These are phyloP conservation scores for Alisma plantagoaquatica DNA, from an alignment of 106 monocot species.

Conservation along the genomic window DNA sequence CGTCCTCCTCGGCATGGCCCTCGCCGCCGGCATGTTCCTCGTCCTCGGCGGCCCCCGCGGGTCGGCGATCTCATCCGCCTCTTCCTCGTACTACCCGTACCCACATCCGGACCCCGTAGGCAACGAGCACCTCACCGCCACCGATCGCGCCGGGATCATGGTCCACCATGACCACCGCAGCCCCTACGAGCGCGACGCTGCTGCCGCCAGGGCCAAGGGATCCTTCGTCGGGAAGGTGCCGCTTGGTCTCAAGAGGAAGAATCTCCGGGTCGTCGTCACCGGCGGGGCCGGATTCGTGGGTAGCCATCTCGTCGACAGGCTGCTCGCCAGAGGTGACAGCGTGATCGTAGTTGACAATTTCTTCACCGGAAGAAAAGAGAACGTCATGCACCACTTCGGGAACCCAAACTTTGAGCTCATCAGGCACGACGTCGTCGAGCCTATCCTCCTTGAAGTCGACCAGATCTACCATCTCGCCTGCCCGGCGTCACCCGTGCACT, in stretches of 20 bases:
- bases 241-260: constrained; percentile 48
- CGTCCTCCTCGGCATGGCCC: too few relatives aligned
- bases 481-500: constrained; percentile 76
- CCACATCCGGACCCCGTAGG: not conserved
- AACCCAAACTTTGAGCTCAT: too few relatives aligned
- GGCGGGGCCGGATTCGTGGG: too few relatives aligned
- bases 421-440: too few relatives aligned
- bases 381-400: too few relatives aligned
- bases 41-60: constrained; percentile 47
- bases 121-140: constrained; percentile 1
- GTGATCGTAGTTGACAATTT: constrained; percentile 82
- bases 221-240: constrained; percentile 50
- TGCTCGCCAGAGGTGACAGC: constrained; percentile 51
- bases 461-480: too few relatives aligned
- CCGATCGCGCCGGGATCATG: not conserved
- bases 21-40: constrained; percentile 43
- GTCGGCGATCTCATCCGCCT: constrained; percentile 33
- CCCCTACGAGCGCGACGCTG: constrained; percentile 3
- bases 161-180: constrained; percentile 1
- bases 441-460: too few relatives aligned
- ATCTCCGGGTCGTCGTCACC: constrained; percentile 49
- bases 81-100: constrained; percentile 12
- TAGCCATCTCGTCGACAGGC: constrained; percentile 60
- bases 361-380: constrained; percentile 83
- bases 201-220: constrained; percentile 1